Conservation (phyloP, 805 yeast species). For the Teunomyces tritomae region DNA sequence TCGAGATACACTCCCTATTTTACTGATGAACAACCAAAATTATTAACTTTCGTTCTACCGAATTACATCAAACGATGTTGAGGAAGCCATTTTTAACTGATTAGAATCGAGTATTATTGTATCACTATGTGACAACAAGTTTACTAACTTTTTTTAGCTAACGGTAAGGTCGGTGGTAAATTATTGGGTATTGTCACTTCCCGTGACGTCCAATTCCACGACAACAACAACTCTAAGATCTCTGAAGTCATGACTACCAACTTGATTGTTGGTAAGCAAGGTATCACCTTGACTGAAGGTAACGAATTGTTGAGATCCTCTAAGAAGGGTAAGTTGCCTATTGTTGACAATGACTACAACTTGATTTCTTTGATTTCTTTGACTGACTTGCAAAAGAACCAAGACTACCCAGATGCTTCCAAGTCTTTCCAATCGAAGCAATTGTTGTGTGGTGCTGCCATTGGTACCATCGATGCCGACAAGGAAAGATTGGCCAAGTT, state of each 20-base stretch:
- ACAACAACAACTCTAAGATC: slow-evolving; percentile 59
- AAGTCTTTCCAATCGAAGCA: slow-evolving; percentile 92
- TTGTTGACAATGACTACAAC: slow-evolving; percentile 73
- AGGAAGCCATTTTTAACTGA: slow-evolving; percentile 53
- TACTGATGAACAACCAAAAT: slow-evolving; percentile 53
- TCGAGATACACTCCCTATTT: slow-evolving; percentile 11
- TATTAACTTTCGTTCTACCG: slow-evolving; percentile 99
- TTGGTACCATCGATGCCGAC: slow-evolving; percentile 92
- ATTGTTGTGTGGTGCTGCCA: slow-evolving; percentile 96
- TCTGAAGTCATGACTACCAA: slow-evolving; percentile 88
- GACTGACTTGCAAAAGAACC: slow-evolving; percentile 96
- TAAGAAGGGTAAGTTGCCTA: slow-evolving; percentile 97
- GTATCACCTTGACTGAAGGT: slow-evolving; percentile 81
- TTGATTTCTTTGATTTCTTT: slow-evolving; percentile 87
- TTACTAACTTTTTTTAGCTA: slow-evolving; percentile 53
- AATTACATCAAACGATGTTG: slow-evolving; percentile 94
- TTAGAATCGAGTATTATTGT: slow-evolving; percentile 1
- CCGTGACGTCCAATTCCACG: slow-evolving; percentile 95
- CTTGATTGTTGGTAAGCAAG: slow-evolving; percentile 76
- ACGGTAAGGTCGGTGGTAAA: slow-evolving; percentile 84
- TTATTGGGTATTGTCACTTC: slow-evolving; percentile 94
- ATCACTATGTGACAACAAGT: slow-evolving; percentile 1
- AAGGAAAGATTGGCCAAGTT: slow-evolving; percentile 77
- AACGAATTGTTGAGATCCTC: slow-evolving; percentile 87
- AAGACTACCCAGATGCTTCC: slow-evolving; percentile 90